These are phyloP conservation scores for Emmonsiellopsis sp. DNA, from an alignment of 2,329 filamentous ascomycete genomes.

Conservation along the genomic window DNA sequence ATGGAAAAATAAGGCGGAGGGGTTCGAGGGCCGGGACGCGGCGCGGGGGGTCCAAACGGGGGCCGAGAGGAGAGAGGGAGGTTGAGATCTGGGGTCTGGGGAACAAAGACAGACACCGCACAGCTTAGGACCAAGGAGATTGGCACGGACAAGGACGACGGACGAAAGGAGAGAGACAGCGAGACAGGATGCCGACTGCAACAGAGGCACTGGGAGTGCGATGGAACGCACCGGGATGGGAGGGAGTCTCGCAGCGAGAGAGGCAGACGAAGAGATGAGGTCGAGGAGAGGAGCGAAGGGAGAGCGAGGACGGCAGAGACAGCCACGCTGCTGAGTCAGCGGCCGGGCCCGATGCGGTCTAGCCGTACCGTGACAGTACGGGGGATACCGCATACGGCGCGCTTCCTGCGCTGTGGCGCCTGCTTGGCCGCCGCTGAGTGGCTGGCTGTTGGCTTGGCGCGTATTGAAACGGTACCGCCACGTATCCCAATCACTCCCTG, in stretches of 20 bases:
- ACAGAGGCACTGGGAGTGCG: neutral
- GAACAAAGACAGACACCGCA: neutral
- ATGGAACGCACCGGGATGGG: neutral
- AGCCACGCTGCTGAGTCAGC: no score
- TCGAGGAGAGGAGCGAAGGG: neutral
- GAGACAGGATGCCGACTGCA: conserved; percentile 8
- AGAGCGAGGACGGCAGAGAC: neutral
- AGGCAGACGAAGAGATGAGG: neutral
- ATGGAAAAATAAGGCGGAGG: no score
- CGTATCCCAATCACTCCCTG: no score
- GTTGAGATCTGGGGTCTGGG: neutral
- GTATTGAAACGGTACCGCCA: neutral
- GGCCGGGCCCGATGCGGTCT: no score
- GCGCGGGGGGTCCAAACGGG: no score
- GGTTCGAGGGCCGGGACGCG: no score
- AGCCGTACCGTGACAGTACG: no score
- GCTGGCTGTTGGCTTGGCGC: neutral
- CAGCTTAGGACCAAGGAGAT: neutral
- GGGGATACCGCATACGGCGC: neutral
- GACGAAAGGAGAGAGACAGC: conserved; percentile 14
- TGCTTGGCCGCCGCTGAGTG: neutral
- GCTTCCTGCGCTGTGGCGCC: neutral
- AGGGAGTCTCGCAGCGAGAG: neutral
- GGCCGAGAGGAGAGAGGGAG: no score
- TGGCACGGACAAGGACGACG: neutral